Percentiles rank a stretch among this genome's conserved stretches.
Evolutionary conservation across 352 stramenopile genomes (phyloP).

Genomic region (Phytophthora quininea): DNA sequence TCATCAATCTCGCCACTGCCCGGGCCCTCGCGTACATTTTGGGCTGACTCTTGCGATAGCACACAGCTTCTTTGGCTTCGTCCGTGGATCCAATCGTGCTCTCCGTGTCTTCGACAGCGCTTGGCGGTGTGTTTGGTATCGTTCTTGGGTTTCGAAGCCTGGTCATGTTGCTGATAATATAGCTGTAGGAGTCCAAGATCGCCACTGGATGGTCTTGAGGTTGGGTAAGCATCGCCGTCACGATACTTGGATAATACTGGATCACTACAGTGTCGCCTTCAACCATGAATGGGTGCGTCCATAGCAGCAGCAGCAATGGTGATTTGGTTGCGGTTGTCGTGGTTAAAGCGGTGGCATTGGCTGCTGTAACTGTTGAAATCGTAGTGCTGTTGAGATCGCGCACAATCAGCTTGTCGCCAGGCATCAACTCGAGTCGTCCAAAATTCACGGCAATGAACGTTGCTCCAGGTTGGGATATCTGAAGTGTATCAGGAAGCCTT

Average conservation of each 20-base stretch:
- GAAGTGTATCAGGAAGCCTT: slow-evolving; percentile 10
- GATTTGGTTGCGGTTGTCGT: slow-evolving; percentile 10
- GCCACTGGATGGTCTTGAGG: slow-evolving; percentile 30
- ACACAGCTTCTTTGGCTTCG: slow-evolving; percentile 64
- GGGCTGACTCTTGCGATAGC: slow-evolving; percentile 55
- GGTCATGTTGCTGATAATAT: slow-evolving; percentile 9
- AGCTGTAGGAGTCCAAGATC: slow-evolving; percentile 52
- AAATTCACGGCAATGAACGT: slow-evolving; percentile 40
- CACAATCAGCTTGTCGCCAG: slow-evolving; percentile 39
- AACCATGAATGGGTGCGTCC: slow-evolving; percentile 53
- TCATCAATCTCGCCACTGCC: slow-evolving; percentile 61
- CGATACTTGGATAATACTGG: slow-evolving; percentile 60
- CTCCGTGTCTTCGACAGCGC: slow-evolving; percentile 27
- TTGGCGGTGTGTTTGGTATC: too few species aligned
- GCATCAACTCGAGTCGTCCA: slow-evolving; percentile 30
- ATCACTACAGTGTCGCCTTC: slow-evolving; percentile 42
- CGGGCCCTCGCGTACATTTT: slow-evolving; percentile 63
- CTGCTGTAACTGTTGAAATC: slow-evolving; percentile 15
- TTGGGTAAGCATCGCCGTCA: slow-evolving; percentile 46
- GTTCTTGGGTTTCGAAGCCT: too few species aligned
- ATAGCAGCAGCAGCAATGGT: slow-evolving; percentile 32
- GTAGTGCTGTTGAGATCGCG: slow-evolving; percentile 17
- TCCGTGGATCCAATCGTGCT: slow-evolving; percentile 51
- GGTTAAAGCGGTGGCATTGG: slow-evolving; percentile 17
- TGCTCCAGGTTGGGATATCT: slow-evolving; percentile 28